Conservation (phyloP, 495 filamentous ascomycete genomes). For the Cenococcum geophilum region DNA sequence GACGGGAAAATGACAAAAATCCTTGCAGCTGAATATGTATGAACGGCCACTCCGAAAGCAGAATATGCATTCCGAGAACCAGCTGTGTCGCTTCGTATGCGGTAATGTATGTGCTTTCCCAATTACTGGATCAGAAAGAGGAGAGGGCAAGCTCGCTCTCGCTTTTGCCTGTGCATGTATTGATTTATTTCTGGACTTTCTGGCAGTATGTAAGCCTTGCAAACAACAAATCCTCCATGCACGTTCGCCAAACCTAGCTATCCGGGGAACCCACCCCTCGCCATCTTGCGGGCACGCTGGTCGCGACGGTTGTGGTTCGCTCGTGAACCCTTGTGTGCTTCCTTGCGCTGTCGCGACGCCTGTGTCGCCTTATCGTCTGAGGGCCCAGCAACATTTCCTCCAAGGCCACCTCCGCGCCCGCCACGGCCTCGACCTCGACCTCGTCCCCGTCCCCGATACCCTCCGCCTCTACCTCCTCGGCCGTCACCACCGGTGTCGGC, state of each 20-base stretch:
- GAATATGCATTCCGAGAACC: too few relatives aligned
- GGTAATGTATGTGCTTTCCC: too few relatives aligned
- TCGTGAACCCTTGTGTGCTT: constrained; percentile 53
- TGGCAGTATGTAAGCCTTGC: background rate
- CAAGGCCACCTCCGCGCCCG: constrained; percentile 45
- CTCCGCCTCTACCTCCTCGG: constrained; percentile 48
- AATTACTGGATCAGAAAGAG: too few relatives aligned
- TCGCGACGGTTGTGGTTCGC: constrained; percentile 44
- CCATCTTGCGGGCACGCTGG: constrained; percentile 44
- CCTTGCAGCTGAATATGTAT: too few relatives aligned
- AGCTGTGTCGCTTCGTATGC: too few relatives aligned
- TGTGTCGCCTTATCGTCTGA: constrained; percentile 55
- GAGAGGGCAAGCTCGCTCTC: too few relatives aligned
- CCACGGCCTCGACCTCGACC: constrained; percentile 46
- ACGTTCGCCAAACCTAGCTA: constrained; percentile 17
- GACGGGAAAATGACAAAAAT: too few relatives aligned
- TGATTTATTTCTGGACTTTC: too few relatives aligned
- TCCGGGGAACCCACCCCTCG: constrained; percentile 40
- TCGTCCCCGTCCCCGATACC: constrained; percentile 45
- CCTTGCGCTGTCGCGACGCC: constrained; percentile 48
- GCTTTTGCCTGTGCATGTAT: too few relatives aligned
- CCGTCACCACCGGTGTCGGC: constrained; percentile 41
- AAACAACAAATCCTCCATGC: background rate
- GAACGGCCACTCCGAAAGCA: too few relatives aligned
- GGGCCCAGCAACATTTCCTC: constrained; percentile 54